A percentile compares a stretch with the other conserved stretches of the same genome.
phyloP scores from a whole-genome alignment of 495 filamentous ascomycete genomes.

The Trichoderma parareesei region DNA sequence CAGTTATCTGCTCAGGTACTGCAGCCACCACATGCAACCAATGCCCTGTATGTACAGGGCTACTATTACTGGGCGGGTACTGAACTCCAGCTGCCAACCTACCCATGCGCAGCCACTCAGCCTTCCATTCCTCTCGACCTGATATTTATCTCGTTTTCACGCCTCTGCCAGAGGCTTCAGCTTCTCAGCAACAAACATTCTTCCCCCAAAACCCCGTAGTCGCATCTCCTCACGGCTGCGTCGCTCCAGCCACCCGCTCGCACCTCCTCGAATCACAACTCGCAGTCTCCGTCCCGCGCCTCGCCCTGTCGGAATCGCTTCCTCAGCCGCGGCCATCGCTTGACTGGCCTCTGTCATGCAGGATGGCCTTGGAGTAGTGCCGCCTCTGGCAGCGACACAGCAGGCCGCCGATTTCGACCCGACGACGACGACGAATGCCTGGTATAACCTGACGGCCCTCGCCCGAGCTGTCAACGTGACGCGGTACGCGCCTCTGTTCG shows the following conservation, averaged over 20 bases:
- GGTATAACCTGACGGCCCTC: slow-evolving; percentile 38
- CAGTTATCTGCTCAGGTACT: too few species aligned
- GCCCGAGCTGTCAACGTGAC: slow-evolving; percentile 35
- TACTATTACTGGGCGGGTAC: too few species aligned
- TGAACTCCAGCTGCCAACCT: too few species aligned
- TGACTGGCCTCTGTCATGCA: slow-evolving; percentile 9
- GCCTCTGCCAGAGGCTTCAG: too few species aligned
- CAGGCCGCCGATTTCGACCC: slow-evolving; percentile 1
- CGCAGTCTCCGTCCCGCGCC: not conserved
- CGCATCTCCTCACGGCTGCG: not conserved
- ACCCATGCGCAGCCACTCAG: too few species aligned
- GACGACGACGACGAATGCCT: slow-evolving; percentile 23
- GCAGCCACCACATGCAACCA: too few species aligned
- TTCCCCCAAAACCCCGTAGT: too few species aligned
- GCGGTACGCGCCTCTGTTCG: slow-evolving; percentile 35
- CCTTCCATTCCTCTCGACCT: too few species aligned
- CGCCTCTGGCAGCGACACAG: slow-evolving; percentile 8
- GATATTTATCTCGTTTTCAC: too few species aligned
- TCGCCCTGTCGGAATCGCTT: not conserved
- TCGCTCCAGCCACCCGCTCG: not conserved
- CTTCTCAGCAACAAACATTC: too few species aligned
- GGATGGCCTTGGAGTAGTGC: slow-evolving; percentile 3
- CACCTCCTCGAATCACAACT: not conserved
- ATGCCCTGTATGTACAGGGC: too few species aligned
- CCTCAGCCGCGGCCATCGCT: not conserved